phyloP scores from a whole-genome alignment of 495 filamentous ascomycete species.

The Haplographium delicatum region DNA sequence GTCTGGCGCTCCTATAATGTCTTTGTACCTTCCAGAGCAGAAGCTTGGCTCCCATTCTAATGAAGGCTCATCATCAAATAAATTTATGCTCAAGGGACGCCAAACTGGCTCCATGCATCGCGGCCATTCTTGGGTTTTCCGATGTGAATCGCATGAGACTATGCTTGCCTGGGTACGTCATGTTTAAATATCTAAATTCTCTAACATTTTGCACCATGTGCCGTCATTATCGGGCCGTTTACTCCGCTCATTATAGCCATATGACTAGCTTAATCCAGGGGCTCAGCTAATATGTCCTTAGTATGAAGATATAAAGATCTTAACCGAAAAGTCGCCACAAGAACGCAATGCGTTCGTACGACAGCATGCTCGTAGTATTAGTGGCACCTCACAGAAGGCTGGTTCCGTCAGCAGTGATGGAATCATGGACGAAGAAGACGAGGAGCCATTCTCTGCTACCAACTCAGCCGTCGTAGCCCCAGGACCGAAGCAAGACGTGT shows the following conservation, averaged over 20 bases:
- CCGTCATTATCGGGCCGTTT: too few relatives aligned
- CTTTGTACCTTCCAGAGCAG: slow-evolving; percentile 87
- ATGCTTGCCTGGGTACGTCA: too few relatives aligned
- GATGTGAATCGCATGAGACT: slow-evolving; percentile 88
- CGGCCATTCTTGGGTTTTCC: slow-evolving; percentile 96
- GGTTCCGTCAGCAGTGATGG: slow-evolving; percentile 65
- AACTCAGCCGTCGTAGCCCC: slow-evolving; percentile 44
- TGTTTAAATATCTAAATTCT: too few relatives aligned
- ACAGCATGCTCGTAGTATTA: slow-evolving; percentile 68
- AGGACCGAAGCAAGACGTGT: slow-evolving; percentile 39
- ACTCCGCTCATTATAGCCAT: too few relatives aligned
- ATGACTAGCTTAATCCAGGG: too few relatives aligned
- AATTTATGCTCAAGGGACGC: slow-evolving; percentile 94
- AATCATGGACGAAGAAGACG: slow-evolving; percentile 76
- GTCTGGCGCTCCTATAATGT: slow-evolving; percentile 77
- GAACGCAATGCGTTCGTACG: slow-evolving; percentile 83
- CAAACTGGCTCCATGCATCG: slow-evolving; percentile 92
- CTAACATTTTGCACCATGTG: too few relatives aligned
- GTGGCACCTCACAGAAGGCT: slow-evolving; percentile 55
- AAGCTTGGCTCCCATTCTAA: slow-evolving; percentile 90
- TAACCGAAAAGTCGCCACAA: slow-evolving; percentile 85
- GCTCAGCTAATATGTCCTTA: too few relatives aligned
- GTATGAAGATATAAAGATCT: slow-evolving; percentile 85
- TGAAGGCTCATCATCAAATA: slow-evolving; percentile 84
- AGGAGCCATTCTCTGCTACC: slow-evolving; percentile 69